Percentiles rank a stretch among this genome's conserved stretches.
These are phyloP conservation scores for Phytopythium oedochilum DNA, from an alignment of 352 stramenopile genomes.

Conservation along the genomic window DNA sequence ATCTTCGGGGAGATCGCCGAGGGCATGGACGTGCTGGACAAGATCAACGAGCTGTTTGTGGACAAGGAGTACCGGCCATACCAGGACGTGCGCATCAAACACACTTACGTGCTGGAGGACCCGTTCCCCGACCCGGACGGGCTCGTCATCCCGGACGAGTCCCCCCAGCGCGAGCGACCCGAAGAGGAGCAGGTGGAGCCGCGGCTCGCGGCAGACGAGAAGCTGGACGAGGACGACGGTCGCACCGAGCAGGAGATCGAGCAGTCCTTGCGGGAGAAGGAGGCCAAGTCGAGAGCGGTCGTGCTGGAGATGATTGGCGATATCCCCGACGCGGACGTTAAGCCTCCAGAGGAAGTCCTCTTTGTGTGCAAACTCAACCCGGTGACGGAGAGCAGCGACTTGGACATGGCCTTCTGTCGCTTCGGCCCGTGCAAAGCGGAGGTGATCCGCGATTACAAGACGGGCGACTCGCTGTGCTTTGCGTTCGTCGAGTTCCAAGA, in stretches of 20 bases:
- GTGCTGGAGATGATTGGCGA: constrained; percentile 99
- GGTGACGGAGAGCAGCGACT: constrained; percentile 90
- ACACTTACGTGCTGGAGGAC: constrained; percentile 88
- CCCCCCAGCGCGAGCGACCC: constrained; percentile 85
- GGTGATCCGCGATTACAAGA: constrained; percentile 97
- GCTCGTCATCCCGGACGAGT: constrained; percentile 74
- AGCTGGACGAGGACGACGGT: constrained; percentile 65
- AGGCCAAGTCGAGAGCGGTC: constrained; percentile 94
- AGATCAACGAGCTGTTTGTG: constrained; percentile 94
- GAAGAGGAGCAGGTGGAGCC: constrained; percentile 88
- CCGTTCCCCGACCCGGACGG: constrained; percentile 73
- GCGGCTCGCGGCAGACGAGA: constrained; percentile 89
- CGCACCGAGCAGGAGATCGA: constrained; percentile 88
- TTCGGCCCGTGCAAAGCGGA: constrained; percentile 89
- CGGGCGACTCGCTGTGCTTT: constrained; percentile 97
- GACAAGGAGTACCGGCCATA: constrained; percentile 95
- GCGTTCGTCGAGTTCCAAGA: constrained; percentile 98
- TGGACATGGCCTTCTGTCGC: constrained; percentile 94
- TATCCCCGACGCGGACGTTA: constrained; percentile 95
- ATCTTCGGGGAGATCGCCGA: constrained; percentile 92
- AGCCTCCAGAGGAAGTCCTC: constrained; percentile 97
- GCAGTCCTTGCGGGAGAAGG: constrained; percentile 83
- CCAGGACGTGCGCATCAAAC: constrained; percentile 96
- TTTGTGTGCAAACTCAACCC: constrained; percentile 98
- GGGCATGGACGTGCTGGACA: constrained; percentile 92